Percentiles rank a stretch among this genome's conserved stretches.
These are phyloP conservation scores for Cladophialophora chaetospira DNA, from an alignment of 2,329 filamentous ascomycete species.

Conservation along the genomic window DNA sequence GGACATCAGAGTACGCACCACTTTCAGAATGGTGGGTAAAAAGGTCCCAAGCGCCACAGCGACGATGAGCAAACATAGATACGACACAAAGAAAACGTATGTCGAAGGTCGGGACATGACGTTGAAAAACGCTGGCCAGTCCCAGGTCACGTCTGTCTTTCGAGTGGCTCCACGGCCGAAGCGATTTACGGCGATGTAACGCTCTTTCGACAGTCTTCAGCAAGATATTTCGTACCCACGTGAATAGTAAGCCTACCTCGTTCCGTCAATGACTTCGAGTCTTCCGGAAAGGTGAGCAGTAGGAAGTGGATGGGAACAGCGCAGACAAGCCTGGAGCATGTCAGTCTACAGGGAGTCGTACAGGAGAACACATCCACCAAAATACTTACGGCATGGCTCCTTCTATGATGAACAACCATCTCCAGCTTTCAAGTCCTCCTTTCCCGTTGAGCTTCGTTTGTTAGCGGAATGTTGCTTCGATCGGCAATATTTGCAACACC, in stretches of 20 bases:
- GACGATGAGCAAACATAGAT: slow-evolving; percentile 29
- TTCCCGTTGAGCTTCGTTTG: slow-evolving; percentile 35
- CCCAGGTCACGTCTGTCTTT: slow-evolving; percentile 29
- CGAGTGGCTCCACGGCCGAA: slow-evolving; percentile 30
- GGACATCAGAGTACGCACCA: slow-evolving; percentile 6
- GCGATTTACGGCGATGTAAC: slow-evolving; percentile 32
- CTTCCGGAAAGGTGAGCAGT: slow-evolving; percentile 33
- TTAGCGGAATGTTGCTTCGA: slow-evolving; percentile 1
- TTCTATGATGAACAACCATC: slow-evolving; percentile 31
- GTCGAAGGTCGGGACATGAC: slow-evolving; percentile 33
- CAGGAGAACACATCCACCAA: neutral
- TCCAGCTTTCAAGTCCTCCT: slow-evolving; percentile 26
- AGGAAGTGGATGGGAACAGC: slow-evolving; percentile 28
- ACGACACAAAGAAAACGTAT: slow-evolving; percentile 32
- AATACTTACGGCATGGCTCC: slow-evolving; percentile 24
- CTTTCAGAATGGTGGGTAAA: slow-evolving; percentile 31
- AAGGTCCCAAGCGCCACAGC: slow-evolving; percentile 33
- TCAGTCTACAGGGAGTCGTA: neutral
- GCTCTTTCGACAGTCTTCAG: slow-evolving; percentile 14
- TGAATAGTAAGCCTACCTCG: slow-evolving; percentile 14
- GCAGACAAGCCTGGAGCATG: slow-evolving; percentile 1
- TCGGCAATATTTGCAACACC: slow-evolving; percentile 16
- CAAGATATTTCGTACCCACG: neutral
- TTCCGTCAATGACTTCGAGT: slow-evolving; percentile 27
- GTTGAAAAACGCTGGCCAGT: slow-evolving; percentile 28